Evolutionary conservation across 2,329 filamentous ascomycete species (phyloP).

Genomic region (Lecanicillium sp.): DNA sequence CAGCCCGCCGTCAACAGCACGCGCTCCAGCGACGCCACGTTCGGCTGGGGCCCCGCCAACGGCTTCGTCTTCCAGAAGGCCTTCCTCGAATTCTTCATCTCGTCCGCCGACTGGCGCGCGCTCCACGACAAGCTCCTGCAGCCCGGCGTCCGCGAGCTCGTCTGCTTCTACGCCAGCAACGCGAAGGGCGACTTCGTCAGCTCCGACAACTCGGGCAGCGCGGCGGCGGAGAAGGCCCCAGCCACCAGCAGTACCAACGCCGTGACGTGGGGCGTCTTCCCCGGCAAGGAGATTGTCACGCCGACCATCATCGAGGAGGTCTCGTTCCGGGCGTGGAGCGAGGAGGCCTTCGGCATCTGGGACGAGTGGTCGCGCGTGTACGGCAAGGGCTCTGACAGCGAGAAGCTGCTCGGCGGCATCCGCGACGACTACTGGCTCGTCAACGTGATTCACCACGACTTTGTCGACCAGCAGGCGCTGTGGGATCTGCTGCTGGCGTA

Average conservation of each 20-base stretch:
- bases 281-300: constrained; percentile 90
- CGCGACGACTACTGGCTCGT: constrained; percentile 77
- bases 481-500: constrained; percentile 56
- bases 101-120: constrained; percentile 61
- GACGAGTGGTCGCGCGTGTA: constrained; percentile 89
- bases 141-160: constrained; percentile 54
- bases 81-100: constrained; percentile 94
- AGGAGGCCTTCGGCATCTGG: constrained; percentile 96
- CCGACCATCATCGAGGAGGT: constrained; percentile 96
- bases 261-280: constrained; percentile 95
- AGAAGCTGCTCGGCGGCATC: constrained; percentile 61
- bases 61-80: constrained; percentile 98
- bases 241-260: constrained; percentile 72
- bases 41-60: constrained; percentile 88
- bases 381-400: constrained; percentile 63
- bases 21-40: constrained; percentile 67
- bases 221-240: constrained; percentile 22
- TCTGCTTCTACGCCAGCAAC: constrained; percentile 88
- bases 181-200: constrained; percentile 70
- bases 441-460: constrained; percentile 82
- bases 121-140: constrained; percentile 58
- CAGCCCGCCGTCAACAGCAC: constrained; percentile 90
- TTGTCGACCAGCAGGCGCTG: constrained; percentile 61
- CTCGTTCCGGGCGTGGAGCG: constrained; percentile 87
- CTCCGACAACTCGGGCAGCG: constrained; percentile 46